Base-by-base conservation (phyloP, 371 early-diverging fungal genomes). In the Batkoa obscura region DNA sequence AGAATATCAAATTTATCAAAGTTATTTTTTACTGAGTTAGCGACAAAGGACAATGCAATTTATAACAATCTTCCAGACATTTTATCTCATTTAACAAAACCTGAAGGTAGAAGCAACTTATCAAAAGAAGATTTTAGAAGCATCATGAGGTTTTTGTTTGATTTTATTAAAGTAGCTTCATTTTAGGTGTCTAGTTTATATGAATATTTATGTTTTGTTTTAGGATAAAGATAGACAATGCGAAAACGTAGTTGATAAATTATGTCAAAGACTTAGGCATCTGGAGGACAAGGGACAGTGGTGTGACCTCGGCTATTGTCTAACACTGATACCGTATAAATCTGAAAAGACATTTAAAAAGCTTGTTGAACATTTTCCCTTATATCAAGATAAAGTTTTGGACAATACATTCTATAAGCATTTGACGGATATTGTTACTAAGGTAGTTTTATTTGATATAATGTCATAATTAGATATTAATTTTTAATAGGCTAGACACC, bases 1-100 rank as follows among this genome's bases (percentile, higher is more conserved):
- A 76, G 91, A 2, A 91, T 97, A 47, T 78, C 83, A 8, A 90
- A 92, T 59, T 72, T 95, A 54, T 86, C 94, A 1, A 86, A 84
- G 38, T 72, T 93, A 48, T 96, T 97, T 76, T 96, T 97, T 65
- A 81, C 88, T 6, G 98, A 97, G 64, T 67, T 96, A 55, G 78
- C 92, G 0, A 78, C 84, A 43, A 97, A 97, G 66, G 98, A 96
- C 64, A 92, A 94, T 67, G 90, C 94, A 5, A 83, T 97, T 17
- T 95, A 94, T 72, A 97, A 96, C 72, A 93, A 94, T 66, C 68
- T 97, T 60, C 92, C 94, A 1, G 98, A 97, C 66, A 95, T 96
- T 50, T 89, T 96, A 59, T 84, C 86, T 60, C 88, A 85, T 59
- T 69, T 96, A 35, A 73, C 68, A 36, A 23, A 23, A 23, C 23